These are phyloP conservation scores for Picea sitchensis DNA, from an alignment of 75 land plant genomes.

Conservation along the genomic window DNA sequence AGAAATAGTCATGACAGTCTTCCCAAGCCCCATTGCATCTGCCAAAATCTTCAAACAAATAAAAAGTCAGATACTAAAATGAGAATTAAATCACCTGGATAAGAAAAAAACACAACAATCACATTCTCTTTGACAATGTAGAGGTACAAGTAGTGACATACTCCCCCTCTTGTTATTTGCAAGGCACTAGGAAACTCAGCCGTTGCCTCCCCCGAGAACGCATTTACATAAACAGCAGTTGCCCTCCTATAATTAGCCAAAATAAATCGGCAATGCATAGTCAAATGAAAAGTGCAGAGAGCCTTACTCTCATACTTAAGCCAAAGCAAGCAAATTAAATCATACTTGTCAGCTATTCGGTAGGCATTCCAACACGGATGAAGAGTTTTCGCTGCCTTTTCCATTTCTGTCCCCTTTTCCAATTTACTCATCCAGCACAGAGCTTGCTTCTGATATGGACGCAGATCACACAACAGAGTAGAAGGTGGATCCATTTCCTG, in stretches of 20 bases:
- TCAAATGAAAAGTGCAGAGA: neutral
- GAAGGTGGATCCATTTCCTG: conserved; percentile 87
- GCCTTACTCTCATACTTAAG: neutral
- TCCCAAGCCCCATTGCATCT: conserved; percentile 98
- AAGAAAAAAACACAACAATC: neutral
- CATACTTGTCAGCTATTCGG: conserved; percentile 67
- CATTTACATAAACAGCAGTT: conserved; percentile 70
- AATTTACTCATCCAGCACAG: conserved; percentile 79
- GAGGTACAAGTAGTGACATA: conserved; percentile 23
- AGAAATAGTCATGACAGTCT: conserved; percentile 91
- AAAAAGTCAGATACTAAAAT: neutral
- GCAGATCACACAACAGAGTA: conserved; percentile 64
- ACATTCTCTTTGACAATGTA: too few relatives aligned
- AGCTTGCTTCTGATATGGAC: conserved; percentile 95
- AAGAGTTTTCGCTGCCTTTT: conserved; percentile 67
- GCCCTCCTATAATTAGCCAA: conserved; percentile 39
- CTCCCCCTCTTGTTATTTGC: conserved; percentile 90
- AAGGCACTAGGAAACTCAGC: conserved; percentile 85
- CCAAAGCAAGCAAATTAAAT: neutral
- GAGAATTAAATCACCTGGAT: neutral
- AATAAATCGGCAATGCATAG: neutral
- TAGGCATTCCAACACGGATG: conserved; percentile 96
- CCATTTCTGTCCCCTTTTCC: conserved; percentile 52
- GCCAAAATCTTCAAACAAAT: conserved; percentile 71
- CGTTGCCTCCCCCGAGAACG: conserved; percentile 91